Evolutionary conservation across 2,329 filamentous ascomycete species (phyloP).

Genomic region (Botrytis elliptica): DNA sequence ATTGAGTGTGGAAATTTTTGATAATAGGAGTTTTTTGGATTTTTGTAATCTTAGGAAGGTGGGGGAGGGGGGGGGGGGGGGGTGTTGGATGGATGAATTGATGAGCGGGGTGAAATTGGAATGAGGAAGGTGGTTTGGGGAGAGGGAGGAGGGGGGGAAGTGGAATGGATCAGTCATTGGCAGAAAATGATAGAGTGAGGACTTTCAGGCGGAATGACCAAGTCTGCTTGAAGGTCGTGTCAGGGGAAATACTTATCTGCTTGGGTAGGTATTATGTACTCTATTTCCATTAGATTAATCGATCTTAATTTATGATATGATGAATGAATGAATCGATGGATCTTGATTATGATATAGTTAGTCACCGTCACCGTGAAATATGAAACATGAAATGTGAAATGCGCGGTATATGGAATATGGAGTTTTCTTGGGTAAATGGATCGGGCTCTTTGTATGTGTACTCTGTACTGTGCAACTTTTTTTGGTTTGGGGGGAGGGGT

Average conservation of each 20-base stretch:
- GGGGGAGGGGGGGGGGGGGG: neutral
- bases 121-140: neutral
- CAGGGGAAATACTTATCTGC: neutral
- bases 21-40: neutral
- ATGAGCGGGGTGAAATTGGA: neutral
- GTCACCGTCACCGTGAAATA: too few species aligned
- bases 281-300: neutral
- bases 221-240: neutral
- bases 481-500: too few species aligned
- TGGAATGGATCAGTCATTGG: neutral
- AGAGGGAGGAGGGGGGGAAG: neutral
- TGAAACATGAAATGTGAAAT: too few species aligned
- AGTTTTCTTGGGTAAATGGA: too few species aligned
- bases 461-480: too few species aligned
- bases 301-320: neutral
- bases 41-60: conserved; percentile 1
- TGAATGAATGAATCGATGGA: neutral
- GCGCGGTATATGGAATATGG: too few species aligned
- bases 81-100: neutral
- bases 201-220: neutral
- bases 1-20: neutral
- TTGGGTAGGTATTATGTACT: neutral
- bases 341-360: neutral
- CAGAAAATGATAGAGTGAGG: neutral
- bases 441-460: too few species aligned